Conservation (phyloP, 1,284 basidiomycete species). For the Ganoderma meredithae region DNA sequence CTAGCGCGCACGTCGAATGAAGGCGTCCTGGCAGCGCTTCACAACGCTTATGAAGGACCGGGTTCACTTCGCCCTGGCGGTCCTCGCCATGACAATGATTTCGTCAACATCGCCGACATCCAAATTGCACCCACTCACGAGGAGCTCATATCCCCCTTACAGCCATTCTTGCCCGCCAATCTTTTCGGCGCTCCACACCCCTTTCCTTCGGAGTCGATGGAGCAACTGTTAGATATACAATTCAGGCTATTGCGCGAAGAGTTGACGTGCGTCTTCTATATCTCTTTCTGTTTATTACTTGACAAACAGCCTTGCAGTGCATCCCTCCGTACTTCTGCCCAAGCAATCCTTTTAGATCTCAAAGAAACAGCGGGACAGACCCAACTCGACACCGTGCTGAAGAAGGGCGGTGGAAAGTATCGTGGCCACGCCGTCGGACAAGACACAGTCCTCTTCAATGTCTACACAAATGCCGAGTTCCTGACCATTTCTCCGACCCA, state of each 20-base stretch:
- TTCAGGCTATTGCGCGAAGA: slow-evolving; percentile 53
- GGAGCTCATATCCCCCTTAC: slow-evolving; percentile 42
- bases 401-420: slow-evolving; percentile 43
- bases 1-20: slow-evolving; percentile 21
- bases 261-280: slow-evolving; percentile 39
- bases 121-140: slow-evolving; percentile 47
- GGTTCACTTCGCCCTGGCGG: slow-evolving; percentile 51
- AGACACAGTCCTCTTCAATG: slow-evolving; percentile 41
- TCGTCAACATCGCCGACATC: slow-evolving; percentile 44
- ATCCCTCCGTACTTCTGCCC: slow-evolving; percentile 56
- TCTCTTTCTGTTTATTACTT: background rate
- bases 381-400: slow-evolving; percentile 34
- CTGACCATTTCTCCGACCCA: slow-evolving; percentile 33
- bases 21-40: slow-evolving; percentile 34
- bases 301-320: slow-evolving; percentile 45
- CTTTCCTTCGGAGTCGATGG: slow-evolving; percentile 41
- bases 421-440: slow-evolving; percentile 35
- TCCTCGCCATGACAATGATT: slow-evolving; percentile 53
- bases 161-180: slow-evolving; percentile 48
- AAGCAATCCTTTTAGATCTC: slow-evolving; percentile 44
- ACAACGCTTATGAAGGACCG: slow-evolving; percentile 37
- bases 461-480: slow-evolving; percentile 41
- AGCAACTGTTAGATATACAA: slow-evolving; percentile 47
- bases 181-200: slow-evolving; percentile 51
- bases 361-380: slow-evolving; percentile 29